Base-by-base conservation (phyloP, 1,284 basidiomycete genomes). In the Malassezia furfur region DNA sequence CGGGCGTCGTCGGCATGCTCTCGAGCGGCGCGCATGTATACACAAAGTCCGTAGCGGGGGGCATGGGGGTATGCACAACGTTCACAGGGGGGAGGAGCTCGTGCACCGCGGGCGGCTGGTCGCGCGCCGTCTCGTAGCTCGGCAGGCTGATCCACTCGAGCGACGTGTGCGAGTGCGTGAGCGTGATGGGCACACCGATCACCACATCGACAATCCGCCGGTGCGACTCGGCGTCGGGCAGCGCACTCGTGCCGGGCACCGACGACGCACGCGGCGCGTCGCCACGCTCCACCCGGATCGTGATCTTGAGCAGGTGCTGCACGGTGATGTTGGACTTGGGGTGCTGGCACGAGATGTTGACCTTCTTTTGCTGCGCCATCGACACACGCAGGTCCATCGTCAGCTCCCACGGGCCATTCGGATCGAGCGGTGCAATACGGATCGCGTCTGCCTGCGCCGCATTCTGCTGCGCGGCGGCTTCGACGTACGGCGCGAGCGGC, bases 301-400 rank as follows among this genome's bases (percentile, higher is more conserved):
- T 80, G 45, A 91, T 80, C 77, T 90, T 90, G 60, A 98, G 78
- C 59, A 80, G 77, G 75, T 98, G 93, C 2, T 80, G 79, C 28
- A 94, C 81, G 15, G 80, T 77, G 62, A 96, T 84, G 69, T 89
- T 89, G 57, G 86, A 85, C 64, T 82, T 81, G 62, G 83, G 81
- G 75, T 90, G 88, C 74, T 84, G 85, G 69, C 87, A 90, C 19
- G 88, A 87, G 61, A 88, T 85, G 67, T 84, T 85, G 59, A 96
- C 75, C 47, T 76, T 75, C 6, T 74, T 74, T 12, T 68, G 54
- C 67, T 71, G 28, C 78, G 65, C 47, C 64, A 61, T 59, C 9
- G 67, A 65, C 17, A 73, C 60, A 10, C 32, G 46, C 17, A 72
- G 60, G 30, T 70, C 63, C 9, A 64, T 56, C 50, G 79, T 78